Base-by-base conservation (phyloP, 164 flowering plant species). In the Nelumbo lutea region DNA sequence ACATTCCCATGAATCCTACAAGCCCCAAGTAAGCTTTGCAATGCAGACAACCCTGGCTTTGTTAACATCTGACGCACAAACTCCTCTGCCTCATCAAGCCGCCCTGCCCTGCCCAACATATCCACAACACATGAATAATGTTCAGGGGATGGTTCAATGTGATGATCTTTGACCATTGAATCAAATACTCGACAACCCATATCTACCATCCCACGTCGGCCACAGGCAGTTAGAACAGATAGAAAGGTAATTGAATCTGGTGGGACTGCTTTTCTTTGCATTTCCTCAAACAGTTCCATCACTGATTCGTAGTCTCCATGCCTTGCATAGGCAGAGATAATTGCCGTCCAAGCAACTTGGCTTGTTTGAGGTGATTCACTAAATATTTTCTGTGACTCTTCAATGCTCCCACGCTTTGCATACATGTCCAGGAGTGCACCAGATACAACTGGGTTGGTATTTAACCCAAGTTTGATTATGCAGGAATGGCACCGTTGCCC, bases 371-470 rank as follows among this genome's bases (percentile, higher is more conserved):
- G 64, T 7, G 64, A 66, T 68, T 87, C 96, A 47, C 55, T 44
- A 63, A 95, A 95, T 15, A 90, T 84, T 74, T 62, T 78, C 47
- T 67, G 71, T 44, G 98, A 82, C 67, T 90, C 93, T 1, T 45
- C 56, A 10, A 95, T 90, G 79, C 83, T 83, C 45, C 99, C 98
- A 9, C 98, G 85, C 72, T 89, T 95, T 42, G 90, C 94, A 79
- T 95, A 95, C 99, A 95, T 95, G 73, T 89, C 96, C 52, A 95
- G 85, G 14, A 95, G 86, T 42, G 99, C 90, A 47, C 88, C 79
- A 0, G 85, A 85, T 13, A 92, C 83, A 67, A 86, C 66, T 9
- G 86, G 81, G 69, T 86, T 76, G 2, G 69, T 67, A 74, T 79
- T 73, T 47, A 92, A 52, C 40, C 98, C 97, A 11, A 83, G 81